Percentiles rank a stretch among this genome's conserved stretches.
Conservation (phyloP, 306 rosid genomes). For the Malus orientalis region DNA sequence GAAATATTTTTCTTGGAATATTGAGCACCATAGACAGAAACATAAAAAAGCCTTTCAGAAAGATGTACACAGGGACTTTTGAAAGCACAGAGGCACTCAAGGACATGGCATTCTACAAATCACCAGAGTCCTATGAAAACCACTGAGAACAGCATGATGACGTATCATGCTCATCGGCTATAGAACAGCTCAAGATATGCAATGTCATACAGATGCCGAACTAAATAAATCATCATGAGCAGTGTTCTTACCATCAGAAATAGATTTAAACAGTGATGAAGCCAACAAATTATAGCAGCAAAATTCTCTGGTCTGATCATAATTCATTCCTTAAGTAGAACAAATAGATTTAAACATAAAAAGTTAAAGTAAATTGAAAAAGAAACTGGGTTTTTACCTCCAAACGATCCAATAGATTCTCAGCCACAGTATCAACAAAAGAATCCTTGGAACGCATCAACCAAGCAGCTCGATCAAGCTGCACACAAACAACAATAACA, state of each 20-base stretch:
- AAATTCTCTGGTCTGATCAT: not conserved
- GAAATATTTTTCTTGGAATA: not conserved
- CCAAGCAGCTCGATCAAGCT: constrained; percentile 97
- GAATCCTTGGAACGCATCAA: constrained; percentile 63
- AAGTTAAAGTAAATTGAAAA: not conserved
- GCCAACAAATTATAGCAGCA: not conserved
- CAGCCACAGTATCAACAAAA: constrained; percentile 57
- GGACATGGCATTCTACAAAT: not conserved
- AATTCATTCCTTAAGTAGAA: not conserved
- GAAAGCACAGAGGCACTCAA: not conserved
- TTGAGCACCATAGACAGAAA: not conserved
- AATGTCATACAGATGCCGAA: not conserved
- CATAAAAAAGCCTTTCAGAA: not conserved
- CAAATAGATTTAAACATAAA: not conserved
- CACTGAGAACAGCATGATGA: not conserved
- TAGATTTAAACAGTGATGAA: not conserved
- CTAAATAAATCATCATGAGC: not conserved
- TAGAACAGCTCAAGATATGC: not conserved
- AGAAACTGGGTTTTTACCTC: constrained; percentile 35
- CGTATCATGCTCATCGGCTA: not conserved
- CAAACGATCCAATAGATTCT: constrained; percentile 75
- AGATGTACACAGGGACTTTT: not conserved
- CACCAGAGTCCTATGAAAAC: not conserved
- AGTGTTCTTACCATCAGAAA: not conserved
- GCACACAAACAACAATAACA: not conserved